Conservation (phyloP, 2,329 filamentous ascomycete genomes). For the Verticillium tricorpus region DNA sequence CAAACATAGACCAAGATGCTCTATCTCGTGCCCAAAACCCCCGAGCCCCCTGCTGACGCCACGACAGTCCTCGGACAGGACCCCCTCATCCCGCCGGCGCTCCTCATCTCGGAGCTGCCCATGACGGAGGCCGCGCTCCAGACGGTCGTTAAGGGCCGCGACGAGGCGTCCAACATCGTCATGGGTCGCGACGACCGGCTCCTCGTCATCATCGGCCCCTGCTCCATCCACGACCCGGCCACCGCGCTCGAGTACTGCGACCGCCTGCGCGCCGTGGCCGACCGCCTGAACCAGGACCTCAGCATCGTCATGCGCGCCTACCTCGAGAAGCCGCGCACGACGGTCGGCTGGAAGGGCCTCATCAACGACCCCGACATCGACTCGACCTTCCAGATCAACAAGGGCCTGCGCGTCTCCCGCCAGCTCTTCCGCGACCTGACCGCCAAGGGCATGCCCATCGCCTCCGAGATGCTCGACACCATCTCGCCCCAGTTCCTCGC, state of each 20-base stretch:
- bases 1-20: not conserved
- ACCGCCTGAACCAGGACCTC: conserved; percentile 77
- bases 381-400: conserved; percentile 97
- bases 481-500: conserved; percentile 98
- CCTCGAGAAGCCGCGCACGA: conserved; percentile 97
- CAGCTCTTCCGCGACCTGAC: conserved; percentile 93
- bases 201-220: conserved; percentile 90
- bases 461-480: conserved; percentile 97
- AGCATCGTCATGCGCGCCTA: conserved; percentile 97
- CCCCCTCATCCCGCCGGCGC: conserved; percentile 81
- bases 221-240: conserved; percentile 92
- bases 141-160: conserved; percentile 68
- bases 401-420: conserved; percentile 86
- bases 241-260: conserved; percentile 84
- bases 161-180: conserved; percentile 68
- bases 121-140: conserved; percentile 57
- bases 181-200: conserved; percentile 79
- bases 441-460: conserved; percentile 83
- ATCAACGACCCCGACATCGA: conserved; percentile 99
- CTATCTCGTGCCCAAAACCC: not conserved
- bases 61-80: conserved; percentile 83
- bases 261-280: conserved; percentile 70
- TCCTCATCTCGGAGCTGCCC: conserved; percentile 83
- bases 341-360: conserved; percentile 97
- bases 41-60: not conserved